Conservation (phyloP, 75 land plant genomes). For the Azolla pinnata region DNA sequence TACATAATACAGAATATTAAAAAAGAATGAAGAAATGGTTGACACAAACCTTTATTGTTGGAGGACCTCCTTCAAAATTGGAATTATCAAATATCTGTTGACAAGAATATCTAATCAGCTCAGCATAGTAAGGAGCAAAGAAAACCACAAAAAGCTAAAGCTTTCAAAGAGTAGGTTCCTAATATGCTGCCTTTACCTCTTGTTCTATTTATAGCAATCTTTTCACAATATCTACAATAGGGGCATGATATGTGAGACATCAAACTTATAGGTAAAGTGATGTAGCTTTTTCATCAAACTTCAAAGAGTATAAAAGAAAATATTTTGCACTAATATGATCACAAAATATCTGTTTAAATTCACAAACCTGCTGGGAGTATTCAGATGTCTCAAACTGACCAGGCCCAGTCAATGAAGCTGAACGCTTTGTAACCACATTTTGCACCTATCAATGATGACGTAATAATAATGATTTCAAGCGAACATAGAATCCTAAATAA, state of each 20-base stretch:
- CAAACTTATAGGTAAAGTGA: no score
- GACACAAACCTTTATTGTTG: conserved; percentile 26
- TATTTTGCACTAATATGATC: no score
- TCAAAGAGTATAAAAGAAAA: no score
- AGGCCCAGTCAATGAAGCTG: conserved; percentile 16
- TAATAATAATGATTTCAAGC: background rate
- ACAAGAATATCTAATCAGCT: background rate
- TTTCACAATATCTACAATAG: no score
- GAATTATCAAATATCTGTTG: conserved; percentile 29
- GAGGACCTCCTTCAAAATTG: conserved; percentile 24
- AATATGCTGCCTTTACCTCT: no score
- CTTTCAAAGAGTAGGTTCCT: no score
- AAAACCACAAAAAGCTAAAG: no score
- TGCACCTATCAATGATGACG: conserved; percentile 15
- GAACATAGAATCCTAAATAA: background rate
- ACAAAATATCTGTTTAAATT: background rate
- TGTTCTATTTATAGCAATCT: no score
- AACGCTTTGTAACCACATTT: conserved; percentile 36
- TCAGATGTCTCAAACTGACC: conserved; percentile 38
- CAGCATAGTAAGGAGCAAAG: no score
- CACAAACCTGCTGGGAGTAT: conserved; percentile 30
- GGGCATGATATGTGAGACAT: no score
- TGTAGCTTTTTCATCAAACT: no score
- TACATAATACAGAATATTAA: background rate
- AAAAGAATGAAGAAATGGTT: background rate